Conservation (phyloP, 768 basidiomycete species). For the Russula dissimulans region DNA sequence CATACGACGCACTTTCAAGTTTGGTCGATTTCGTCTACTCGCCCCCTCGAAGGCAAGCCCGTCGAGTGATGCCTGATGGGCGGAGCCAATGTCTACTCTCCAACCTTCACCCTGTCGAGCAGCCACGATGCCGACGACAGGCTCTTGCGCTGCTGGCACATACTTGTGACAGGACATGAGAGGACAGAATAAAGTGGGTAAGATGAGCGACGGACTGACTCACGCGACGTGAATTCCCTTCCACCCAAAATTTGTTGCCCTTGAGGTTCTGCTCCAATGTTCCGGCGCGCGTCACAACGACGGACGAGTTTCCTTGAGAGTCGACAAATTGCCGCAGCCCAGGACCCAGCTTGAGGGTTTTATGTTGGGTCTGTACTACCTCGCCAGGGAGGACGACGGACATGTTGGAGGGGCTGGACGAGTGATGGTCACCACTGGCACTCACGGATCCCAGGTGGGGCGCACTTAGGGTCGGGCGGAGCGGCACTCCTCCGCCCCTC, state of each 20-base stretch:
- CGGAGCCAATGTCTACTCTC: constrained; percentile 88
- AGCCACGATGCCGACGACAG: constrained; percentile 75
- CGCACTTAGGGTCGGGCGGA: no score
- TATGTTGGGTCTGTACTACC: constrained; percentile 58
- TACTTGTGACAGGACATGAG: constrained; percentile 45
- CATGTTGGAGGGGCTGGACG: constrained; percentile 30
- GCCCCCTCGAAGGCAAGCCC: constrained; percentile 93
- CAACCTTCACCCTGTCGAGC: constrained; percentile 83
- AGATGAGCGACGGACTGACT: constrained; percentile 27
- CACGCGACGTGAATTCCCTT: constrained; percentile 77
- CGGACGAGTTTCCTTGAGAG: constrained; percentile 25
- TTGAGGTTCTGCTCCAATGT: constrained; percentile 60
- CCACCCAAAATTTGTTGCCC: constrained; percentile 80
- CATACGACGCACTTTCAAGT: constrained; percentile 59
- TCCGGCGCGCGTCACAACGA: constrained; percentile 61
- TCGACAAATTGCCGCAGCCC: constrained; percentile 51
- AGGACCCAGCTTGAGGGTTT: constrained; percentile 80
- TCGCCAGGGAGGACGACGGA: constrained; percentile 76
- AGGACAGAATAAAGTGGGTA: background rate
- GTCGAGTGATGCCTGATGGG: constrained; percentile 79
- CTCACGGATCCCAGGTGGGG: no score
- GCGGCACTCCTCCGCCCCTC: no score
- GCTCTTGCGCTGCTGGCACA: constrained; percentile 81
- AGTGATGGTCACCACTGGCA: background rate
- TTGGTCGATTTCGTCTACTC: constrained; percentile 88